Evolutionary conservation across 2,329 filamentous ascomycete genomes (phyloP).

Genomic region (Monilinia laxa): DNA sequence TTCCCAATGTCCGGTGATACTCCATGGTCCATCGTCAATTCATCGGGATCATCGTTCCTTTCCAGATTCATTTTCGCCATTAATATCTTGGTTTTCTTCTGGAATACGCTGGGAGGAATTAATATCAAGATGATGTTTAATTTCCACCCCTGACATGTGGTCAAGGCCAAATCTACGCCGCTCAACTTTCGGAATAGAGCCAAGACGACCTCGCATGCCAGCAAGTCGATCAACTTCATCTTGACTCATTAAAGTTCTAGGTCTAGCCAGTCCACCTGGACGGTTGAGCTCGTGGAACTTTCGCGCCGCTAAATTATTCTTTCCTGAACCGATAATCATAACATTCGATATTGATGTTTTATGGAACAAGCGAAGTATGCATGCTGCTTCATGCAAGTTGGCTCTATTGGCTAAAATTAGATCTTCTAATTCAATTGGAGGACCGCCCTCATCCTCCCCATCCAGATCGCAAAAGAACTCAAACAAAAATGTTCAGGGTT

Average conservation of each 20-base stretch:
- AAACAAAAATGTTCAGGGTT: too few species aligned
- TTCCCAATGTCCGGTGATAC: too few species aligned
- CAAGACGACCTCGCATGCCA: neutral
- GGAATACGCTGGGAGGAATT: neutral
- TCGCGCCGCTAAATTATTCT: neutral
- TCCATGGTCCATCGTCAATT: too few species aligned
- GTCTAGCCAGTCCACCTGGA: neutral
- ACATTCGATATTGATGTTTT: neutral
- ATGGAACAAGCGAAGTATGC: too few species aligned
- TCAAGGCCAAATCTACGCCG: neutral
- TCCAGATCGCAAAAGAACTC: too few species aligned
- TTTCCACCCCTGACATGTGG: neutral
- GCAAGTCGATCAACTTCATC: neutral
- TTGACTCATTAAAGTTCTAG: neutral
- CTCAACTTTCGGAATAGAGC: neutral
- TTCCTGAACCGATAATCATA: neutral
- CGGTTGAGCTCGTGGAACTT: neutral
- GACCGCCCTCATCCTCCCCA: too few species aligned
- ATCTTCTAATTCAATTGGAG: too few species aligned
- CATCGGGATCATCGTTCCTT: neutral
- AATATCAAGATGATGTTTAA: neutral
- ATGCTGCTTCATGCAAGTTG: too few species aligned
- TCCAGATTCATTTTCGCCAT: neutral
- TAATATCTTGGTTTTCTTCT: neutral
- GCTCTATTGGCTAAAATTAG: too few species aligned